phyloP scores from a whole-genome alignment of 2,329 filamentous ascomycete species.

The Penicillium polonicum region DNA sequence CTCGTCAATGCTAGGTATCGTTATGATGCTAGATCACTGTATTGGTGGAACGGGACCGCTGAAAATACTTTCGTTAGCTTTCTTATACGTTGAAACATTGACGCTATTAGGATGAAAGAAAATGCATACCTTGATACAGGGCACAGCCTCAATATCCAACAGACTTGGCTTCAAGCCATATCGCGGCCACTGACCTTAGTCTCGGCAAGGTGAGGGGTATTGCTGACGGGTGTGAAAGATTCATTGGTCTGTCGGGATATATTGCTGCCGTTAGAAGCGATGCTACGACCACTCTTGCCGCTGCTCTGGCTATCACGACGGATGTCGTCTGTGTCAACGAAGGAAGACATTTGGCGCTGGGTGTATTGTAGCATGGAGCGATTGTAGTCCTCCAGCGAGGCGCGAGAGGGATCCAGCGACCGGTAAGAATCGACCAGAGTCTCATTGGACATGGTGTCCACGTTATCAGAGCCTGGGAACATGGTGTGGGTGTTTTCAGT shows the following conservation, averaged over 20 bases:
- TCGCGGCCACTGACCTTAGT: not conserved
- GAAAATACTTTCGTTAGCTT: not conserved
- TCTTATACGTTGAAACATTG: too few relatives aligned
- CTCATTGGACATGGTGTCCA: constrained; percentile 16
- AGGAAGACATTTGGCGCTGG: constrained; percentile 38
- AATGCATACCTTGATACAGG: constrained; percentile 5
- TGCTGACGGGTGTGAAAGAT: constrained; percentile 19
- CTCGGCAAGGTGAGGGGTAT: constrained; percentile 6
- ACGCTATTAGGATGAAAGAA: too few relatives aligned
- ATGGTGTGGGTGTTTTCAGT: constrained; percentile 19
- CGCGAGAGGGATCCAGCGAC: constrained; percentile 23
- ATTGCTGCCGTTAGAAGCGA: constrained; percentile 20
- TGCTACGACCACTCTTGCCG: constrained; percentile 28
- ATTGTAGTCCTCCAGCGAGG: constrained; percentile 40
- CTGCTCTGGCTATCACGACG: constrained; percentile 28
- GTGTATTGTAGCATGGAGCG: constrained; percentile 42
- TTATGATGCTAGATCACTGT: constrained; percentile 6
- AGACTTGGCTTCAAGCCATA: constrained; percentile 6
- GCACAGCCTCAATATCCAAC: constrained; percentile 7
- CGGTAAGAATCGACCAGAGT: constrained; percentile 18
- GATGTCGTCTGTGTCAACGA: constrained; percentile 28
- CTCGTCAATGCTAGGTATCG: constrained; percentile 7
- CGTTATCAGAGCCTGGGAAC: constrained; percentile 20
- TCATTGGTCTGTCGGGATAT: constrained; percentile 18
- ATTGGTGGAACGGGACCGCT: not conserved